These are phyloP conservation scores for Yarrowia sp. DNA, from an alignment of 805 yeast genomes.

Conservation along the genomic window DNA sequence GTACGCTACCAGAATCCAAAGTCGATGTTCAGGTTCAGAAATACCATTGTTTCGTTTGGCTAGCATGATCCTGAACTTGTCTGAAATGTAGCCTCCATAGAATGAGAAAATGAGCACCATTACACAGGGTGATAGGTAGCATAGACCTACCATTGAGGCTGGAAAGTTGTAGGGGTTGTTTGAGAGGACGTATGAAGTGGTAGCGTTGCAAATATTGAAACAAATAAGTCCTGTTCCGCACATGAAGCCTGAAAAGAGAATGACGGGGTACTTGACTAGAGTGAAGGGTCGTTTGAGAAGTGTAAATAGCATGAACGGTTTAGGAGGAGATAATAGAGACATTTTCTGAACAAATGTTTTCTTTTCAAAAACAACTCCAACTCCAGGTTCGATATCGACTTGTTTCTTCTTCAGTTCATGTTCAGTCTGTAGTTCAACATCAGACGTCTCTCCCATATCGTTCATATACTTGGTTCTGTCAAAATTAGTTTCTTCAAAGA, in stretches of 20 bases:
- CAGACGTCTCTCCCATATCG: too few relatives aligned
- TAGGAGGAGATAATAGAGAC: too few relatives aligned
- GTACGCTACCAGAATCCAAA: conserved; percentile 46
- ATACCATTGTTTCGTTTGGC: conserved; percentile 42
- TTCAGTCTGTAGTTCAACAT: too few relatives aligned
- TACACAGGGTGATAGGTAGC: background rate
- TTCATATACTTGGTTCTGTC: too few relatives aligned
- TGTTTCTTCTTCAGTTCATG: too few relatives aligned
- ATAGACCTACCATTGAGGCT: background rate
- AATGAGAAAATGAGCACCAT: background rate
- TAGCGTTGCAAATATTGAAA: background rate
- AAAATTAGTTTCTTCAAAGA: too few relatives aligned
- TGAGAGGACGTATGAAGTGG: background rate
- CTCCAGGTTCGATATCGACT: too few relatives aligned
- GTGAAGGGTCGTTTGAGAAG: background rate
- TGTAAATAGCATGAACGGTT: too few relatives aligned
- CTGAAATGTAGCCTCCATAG: background rate
- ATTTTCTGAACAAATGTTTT: too few relatives aligned
- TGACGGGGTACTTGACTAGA: background rate
- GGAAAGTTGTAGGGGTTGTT: background rate
- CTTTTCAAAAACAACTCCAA: too few relatives aligned
- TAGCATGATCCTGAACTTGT: background rate
- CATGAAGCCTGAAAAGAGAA: background rate
- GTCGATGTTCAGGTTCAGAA: conserved; percentile 51
- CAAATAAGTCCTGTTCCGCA: background rate